These are phyloP conservation scores for Seminavis robusta DNA, from an alignment of 108 stramenopile species.

Conservation along the genomic window DNA sequence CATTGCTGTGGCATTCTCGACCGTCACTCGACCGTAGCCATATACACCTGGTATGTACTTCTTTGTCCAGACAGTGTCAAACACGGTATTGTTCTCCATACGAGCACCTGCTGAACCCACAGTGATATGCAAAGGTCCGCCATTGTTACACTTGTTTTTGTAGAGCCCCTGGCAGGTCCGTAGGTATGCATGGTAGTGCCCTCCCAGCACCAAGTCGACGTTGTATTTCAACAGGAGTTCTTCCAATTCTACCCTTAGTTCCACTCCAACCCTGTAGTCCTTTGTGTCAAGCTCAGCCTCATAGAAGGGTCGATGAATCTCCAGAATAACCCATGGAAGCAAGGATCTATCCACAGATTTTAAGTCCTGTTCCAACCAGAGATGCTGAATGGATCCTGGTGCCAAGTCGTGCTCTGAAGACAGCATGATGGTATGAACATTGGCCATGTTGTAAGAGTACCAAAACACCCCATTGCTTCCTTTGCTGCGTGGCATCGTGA, in stretches of 20 bases:
- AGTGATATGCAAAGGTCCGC: slow-evolving; percentile 52
- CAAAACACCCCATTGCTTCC: slow-evolving; percentile 71
- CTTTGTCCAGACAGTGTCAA: slow-evolving; percentile 25
- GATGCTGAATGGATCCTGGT: slow-evolving; percentile 55
- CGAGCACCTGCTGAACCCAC: slow-evolving; percentile 37
- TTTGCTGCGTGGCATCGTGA: slow-evolving; percentile 56
- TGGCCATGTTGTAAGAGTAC: slow-evolving; percentile 58
- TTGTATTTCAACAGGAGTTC: slow-evolving; percentile 48
- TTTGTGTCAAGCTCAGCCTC: slow-evolving; percentile 29
- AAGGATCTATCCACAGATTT: slow-evolving; percentile 42
- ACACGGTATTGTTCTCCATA: slow-evolving; percentile 12
- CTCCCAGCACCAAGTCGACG: slow-evolving; percentile 73
- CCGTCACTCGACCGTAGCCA: slow-evolving; percentile 38
- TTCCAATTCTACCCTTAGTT: slow-evolving; percentile 66
- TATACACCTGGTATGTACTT: slow-evolving; percentile 18
- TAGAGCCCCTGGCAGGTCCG: slow-evolving; percentile 70
- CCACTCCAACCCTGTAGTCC: slow-evolving; percentile 37
- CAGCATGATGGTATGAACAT: slow-evolving; percentile 65
- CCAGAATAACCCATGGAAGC: slow-evolving; percentile 86
- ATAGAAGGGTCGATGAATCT: slow-evolving; percentile 82
- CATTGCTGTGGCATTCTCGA: slow-evolving; percentile 28
- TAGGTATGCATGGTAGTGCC: slow-evolving; percentile 77
- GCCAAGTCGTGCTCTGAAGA: slow-evolving; percentile 69
- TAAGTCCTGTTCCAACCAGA: slow-evolving; percentile 58
- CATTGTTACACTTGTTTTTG: slow-evolving; percentile 32